Evolutionary conservation across 2,329 filamentous ascomycete genomes (phyloP).

Genomic region (Geosmithia flava): DNA sequence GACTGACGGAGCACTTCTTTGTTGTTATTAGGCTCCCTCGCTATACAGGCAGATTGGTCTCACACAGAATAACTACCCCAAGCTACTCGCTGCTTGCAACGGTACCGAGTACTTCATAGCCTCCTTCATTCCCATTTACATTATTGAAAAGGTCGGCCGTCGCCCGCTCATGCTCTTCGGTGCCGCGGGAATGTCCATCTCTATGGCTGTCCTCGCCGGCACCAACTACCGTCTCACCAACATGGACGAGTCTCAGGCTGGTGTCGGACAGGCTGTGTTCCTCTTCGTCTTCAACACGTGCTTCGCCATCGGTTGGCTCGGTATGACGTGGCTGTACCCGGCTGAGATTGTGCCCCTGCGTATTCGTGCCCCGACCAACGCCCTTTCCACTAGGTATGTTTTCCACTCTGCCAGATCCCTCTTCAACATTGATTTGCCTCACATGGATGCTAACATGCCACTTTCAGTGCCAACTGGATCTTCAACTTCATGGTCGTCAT

Average conservation of each 20-base stretch:
- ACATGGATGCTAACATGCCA: neutral
- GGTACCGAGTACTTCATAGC: slow-evolving; percentile 31
- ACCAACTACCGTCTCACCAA: slow-evolving; percentile 1
- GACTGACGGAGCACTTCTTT: slow-evolving; percentile 8
- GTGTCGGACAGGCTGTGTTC: slow-evolving; percentile 18
- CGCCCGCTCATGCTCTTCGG: slow-evolving; percentile 19
- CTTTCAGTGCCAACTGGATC: neutral
- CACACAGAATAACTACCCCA: slow-evolving; percentile 25
- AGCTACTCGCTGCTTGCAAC: slow-evolving; percentile 36
- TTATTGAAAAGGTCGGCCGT: slow-evolving; percentile 32
- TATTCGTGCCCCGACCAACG: slow-evolving; percentile 25
- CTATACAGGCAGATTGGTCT: slow-evolving; percentile 20
- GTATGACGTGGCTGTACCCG: slow-evolving; percentile 43
- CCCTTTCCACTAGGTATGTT: slow-evolving; percentile 31
- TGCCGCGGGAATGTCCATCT: slow-evolving; percentile 1
- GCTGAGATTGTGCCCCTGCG: slow-evolving; percentile 35
- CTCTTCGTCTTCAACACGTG: slow-evolving; percentile 55
- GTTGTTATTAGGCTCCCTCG: slow-evolving; percentile 5
- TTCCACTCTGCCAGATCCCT: neutral
- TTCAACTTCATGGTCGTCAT: slow-evolving; percentile 34
- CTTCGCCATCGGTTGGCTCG: slow-evolving; percentile 50
- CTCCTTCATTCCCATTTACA: slow-evolving; percentile 29
- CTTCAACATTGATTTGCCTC: neutral
- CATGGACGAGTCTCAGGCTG: slow-evolving; percentile 2
- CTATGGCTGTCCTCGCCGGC: slow-evolving; percentile 4